Conservation (phyloP, 805 yeast species). For the Candida bentonensis region DNA sequence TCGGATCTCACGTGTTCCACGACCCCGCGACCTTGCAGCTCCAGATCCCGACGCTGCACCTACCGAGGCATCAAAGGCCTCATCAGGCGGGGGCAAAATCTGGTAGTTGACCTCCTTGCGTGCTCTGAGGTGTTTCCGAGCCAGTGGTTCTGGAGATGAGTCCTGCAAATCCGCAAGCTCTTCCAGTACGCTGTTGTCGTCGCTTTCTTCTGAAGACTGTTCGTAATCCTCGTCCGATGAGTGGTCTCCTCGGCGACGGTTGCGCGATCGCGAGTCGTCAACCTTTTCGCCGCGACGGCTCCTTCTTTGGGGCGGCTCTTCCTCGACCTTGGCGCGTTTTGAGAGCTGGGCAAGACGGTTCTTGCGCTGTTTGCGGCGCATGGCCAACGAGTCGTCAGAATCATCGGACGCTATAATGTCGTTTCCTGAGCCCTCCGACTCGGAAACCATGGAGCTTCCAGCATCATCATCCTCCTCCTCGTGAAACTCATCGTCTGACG, state of each 20-base stretch:
- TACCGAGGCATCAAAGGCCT: constrained; percentile 20
- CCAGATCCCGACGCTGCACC: constrained; percentile 15
- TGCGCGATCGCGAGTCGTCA: background rate
- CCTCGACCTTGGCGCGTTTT: no score
- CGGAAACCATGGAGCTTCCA: background rate
- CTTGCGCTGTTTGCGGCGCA: background rate
- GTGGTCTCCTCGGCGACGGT: background rate
- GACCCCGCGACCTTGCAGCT: constrained; percentile 25
- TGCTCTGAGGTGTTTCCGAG: constrained; percentile 34
- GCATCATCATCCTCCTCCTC: background rate
- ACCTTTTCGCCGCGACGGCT: no score
- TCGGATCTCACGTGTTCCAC: constrained; percentile 34
- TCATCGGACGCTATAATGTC: background rate
- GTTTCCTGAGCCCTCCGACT: background rate
- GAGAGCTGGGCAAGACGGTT: background rate
- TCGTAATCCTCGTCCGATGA: background rate
- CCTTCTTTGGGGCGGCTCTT: no score
- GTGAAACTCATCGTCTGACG: background rate
- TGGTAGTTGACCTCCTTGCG: constrained; percentile 66
- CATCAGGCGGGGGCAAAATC: constrained; percentile 63
- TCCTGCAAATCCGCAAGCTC: constrained; percentile 11
- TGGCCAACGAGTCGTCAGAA: background rate
- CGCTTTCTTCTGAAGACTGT: background rate
- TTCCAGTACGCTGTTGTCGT: constrained; percentile 4
- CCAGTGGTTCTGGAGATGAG: constrained; percentile 34